Evolutionary conservation across 257 asterid species (phyloP), one percentile per base, ranked within the genome.

Genomic region (Solanum chilense): DNA sequence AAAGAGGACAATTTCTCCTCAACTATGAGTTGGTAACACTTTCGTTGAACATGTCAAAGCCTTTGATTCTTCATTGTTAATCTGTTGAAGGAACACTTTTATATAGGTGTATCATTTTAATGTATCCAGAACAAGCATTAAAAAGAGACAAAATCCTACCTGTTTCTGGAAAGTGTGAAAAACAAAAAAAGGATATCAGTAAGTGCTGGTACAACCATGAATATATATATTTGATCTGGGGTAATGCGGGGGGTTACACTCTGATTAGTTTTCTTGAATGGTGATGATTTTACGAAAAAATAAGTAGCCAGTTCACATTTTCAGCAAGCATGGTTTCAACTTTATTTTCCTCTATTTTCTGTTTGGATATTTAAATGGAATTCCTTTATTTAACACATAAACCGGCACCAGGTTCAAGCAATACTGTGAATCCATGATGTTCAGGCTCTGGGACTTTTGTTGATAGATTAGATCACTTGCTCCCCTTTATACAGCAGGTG

Each of bases 391-490:
- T 83, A 42, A 78, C 66, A 29, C 85, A 47, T 16, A 15, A 47
- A 47, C 20, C 31, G n/a, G 44, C n/a, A 27, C 45, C 92, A 96
- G 98, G 95, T 95, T 60, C 94, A 93, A 35, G 99, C 98, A 58
- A 95, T 97, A 89, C 98, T 96, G 31, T 89, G 96, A 86, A 97
- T 92, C 98, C 99, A 44, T 97, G 99, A 7, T 97, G 99, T 91
- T 97, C 99, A 86, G 99, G 99, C 75, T 97, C 99, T 49, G 99
- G 99, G 75, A 97, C 98, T 23, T 94, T 92, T 88, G 87, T 92
- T 12, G 98, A 96, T 42, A 95, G 98, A 92, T 87, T 97, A 86
- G 99, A 97, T 88, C 99, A 97, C 90, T 89, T 97, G 69, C 98
- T 97, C 86, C 99, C 99, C 49, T 99, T 7, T 93, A 93, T 88